Conservation (phyloP, 2,329 filamentous ascomycete genomes). For the Metarhizium rileyi region DNA sequence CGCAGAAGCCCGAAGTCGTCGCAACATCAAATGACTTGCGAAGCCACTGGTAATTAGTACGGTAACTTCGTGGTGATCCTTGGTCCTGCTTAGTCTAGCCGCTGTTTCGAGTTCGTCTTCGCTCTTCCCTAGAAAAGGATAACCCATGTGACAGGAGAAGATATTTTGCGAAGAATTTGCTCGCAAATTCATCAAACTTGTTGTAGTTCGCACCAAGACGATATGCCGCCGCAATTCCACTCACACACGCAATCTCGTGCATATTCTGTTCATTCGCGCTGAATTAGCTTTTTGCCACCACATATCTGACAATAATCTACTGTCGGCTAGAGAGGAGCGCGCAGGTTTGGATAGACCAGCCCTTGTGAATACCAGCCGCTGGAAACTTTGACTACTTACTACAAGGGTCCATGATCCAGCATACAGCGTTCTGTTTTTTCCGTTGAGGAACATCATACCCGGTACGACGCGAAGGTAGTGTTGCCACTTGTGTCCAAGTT, state of each 20-base stretch:
- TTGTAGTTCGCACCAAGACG: slow-evolving; percentile 56
- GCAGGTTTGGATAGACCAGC: not conserved
- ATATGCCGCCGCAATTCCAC: slow-evolving; percentile 61
- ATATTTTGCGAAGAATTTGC: slow-evolving; percentile 38
- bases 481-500: slow-evolving; percentile 54
- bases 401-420: slow-evolving; percentile 62
- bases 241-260: slow-evolving; percentile 62
- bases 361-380: slow-evolving; percentile 6
- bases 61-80: not conserved
- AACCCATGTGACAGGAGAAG: slow-evolving; percentile 35
- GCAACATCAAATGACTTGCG: not conserved
- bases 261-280: slow-evolving; percentile 37
- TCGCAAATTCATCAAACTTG: slow-evolving; percentile 45
- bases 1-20: not conserved
- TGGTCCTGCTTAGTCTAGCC: not conserved
- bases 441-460: slow-evolving; percentile 63
- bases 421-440: slow-evolving; percentile 51
- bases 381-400: slow-evolving; percentile 28
- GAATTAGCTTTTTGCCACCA: not conserved
- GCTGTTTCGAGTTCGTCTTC: slow-evolving; percentile 14
- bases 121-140: slow-evolving; percentile 25
- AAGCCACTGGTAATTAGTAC: not conserved
- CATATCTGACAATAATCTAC: too few species aligned
- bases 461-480: slow-evolving; percentile 58
- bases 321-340: too few species aligned